Base-by-base conservation (phyloP, 208 protist species). In the Trypanosoma avium region DNA sequence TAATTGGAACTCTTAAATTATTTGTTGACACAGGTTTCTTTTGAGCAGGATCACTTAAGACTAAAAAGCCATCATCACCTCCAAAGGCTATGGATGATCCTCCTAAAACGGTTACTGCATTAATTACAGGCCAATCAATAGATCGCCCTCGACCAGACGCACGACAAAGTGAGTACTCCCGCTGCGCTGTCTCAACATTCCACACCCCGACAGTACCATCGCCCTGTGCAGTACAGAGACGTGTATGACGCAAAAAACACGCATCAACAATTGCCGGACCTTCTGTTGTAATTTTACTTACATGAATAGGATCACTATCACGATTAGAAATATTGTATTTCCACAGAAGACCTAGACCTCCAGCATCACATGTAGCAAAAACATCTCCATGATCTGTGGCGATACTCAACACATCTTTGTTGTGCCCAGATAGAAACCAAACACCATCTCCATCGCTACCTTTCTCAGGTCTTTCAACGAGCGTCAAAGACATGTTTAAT, bases 31-130 rank as follows among this genome's bases (percentile, higher is more conserved):
- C 3, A 38, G 52, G 22, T 17, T 67, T 45, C n/a, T 67, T 66
- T 56, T 66, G 32, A 2, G 42, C 13, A 42, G 8, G 15, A 58
- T 88, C 81, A 21, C 52, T 64, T 9, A 73, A 40, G 43, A 84
- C 73, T 13, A 95, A 67, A 62, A 85, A 90, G 26, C 89, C 89
- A 58, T 93, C 86, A 64, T 95, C 89, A 22, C 86, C 89, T 27
- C 86, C 89, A 59, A 75, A 88, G 27, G 50, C 66, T 42, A 79
- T 66, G 17, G 21, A 32, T 22, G 61, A 49, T 3, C 65, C 49
- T 24, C 49, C 35, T 8, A 60, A 60, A 2, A 50, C 48, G 0
- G 74, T 56, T 17, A 95, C 56, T 30, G 80, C 70, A 56, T 95
- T 95, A n/a, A 93, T 42, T 4, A 95, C 89, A 4, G 89, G 84